Percentiles rank a stretch among this genome's conserved stretches.
Evolutionary conservation across 768 basidiomycete species (phyloP).

Genomic region (Suillus hirtellus): DNA sequence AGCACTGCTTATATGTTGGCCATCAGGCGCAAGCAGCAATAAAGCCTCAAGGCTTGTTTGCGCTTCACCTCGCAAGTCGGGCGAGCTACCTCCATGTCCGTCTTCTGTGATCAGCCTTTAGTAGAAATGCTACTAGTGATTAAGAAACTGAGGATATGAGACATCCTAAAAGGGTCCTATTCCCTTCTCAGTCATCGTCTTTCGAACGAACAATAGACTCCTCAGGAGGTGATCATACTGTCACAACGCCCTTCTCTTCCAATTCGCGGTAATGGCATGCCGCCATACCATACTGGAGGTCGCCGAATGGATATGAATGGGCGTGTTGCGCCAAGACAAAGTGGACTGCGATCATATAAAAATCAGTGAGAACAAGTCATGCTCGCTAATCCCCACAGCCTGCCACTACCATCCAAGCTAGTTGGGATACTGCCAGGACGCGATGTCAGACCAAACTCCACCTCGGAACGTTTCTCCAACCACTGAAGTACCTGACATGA

Average conservation of each 20-base stretch:
- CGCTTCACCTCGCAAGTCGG: not conserved
- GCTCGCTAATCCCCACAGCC: not conserved
- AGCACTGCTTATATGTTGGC: not conserved
- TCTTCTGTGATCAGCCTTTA: not conserved
- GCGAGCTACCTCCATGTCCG: conserved; percentile 2
- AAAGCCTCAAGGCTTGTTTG: conserved; percentile 1
- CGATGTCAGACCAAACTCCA: not conserved
- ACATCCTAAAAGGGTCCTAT: not conserved
- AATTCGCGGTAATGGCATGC: conserved; percentile 1
- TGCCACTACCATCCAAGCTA: not conserved
- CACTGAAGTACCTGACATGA: not conserved
- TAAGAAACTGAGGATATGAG: not conserved
- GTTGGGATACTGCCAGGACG: not conserved
- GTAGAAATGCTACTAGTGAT: not conserved
- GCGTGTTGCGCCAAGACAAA: not conserved
- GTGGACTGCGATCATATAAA: not conserved
- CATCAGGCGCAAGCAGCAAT: not conserved
- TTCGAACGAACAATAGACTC: not conserved
- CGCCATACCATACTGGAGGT: conserved; percentile 4
- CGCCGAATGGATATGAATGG: conserved; percentile 3
- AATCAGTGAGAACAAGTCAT: not conserved
- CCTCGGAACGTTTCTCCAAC: not conserved
- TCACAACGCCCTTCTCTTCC: conserved; percentile 6
- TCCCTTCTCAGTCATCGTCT: not conserved
- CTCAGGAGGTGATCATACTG: conserved; percentile 6